phyloP scores from a whole-genome alignment of 2,329 filamentous ascomycete species.

The Talaromyces sp. region DNA sequence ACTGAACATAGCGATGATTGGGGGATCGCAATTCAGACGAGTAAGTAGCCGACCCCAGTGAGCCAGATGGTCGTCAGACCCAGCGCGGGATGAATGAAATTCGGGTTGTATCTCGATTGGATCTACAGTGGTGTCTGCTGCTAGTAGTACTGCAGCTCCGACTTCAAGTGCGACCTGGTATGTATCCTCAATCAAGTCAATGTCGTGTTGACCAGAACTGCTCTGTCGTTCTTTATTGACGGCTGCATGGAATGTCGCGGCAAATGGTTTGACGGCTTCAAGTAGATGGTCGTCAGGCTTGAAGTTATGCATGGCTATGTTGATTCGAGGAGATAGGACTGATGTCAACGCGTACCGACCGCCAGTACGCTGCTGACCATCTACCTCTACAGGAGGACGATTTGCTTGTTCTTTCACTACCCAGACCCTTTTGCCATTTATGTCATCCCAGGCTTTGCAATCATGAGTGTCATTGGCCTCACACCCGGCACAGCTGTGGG shows the following conservation, averaged over 20 bases:
- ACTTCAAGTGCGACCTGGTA: neutral
- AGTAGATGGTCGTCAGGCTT: neutral
- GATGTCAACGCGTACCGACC: slow-evolving; percentile 1
- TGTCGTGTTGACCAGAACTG: neutral
- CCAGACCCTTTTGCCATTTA: neutral
- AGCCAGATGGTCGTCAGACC: neutral
- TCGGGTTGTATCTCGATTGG: neutral
- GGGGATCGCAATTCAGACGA: neutral
- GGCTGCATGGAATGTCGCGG: neutral
- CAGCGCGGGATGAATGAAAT: neutral
- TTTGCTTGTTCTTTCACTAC: neutral
- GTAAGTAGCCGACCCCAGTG: neutral
- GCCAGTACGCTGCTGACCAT: neutral
- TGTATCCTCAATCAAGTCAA: neutral
- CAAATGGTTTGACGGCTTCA: neutral
- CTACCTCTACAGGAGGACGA: neutral
- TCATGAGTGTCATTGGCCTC: neutral
- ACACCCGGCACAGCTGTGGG: neutral
- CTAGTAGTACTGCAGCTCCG: neutral
- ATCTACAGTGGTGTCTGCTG: neutral
- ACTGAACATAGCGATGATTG: neutral
- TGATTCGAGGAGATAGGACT: neutral
- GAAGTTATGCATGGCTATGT: neutral
- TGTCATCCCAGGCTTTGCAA: neutral
- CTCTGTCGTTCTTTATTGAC: neutral